Conservation (phyloP, 495 filamentous ascomycete species). For the Hypoxylon rickii region DNA sequence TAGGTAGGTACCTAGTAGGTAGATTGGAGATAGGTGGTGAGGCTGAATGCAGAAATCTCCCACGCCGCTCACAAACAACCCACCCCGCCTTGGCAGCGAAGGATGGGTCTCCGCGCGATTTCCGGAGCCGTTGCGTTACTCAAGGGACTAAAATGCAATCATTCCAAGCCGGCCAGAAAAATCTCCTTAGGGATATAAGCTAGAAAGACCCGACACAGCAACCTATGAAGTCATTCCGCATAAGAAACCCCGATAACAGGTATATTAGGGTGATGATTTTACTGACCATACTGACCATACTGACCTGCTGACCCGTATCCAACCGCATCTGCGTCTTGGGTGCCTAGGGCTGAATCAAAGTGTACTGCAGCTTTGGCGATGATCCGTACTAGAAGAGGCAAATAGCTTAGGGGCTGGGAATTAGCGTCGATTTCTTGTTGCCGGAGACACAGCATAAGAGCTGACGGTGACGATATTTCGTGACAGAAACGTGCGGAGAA, state of each 20-base stretch:
- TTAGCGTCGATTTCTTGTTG: slow-evolving; percentile 4
- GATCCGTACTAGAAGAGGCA: slow-evolving; percentile 20
- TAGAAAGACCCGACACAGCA: slow-evolving; percentile 1
- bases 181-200: slow-evolving; percentile 6
- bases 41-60: slow-evolving; percentile 27
- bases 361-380: slow-evolving; percentile 1
- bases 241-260: not conserved
- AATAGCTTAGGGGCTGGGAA: slow-evolving; percentile 10
- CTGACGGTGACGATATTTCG: slow-evolving; percentile 25
- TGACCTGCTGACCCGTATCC: slow-evolving; percentile 4
- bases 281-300: too few species aligned
- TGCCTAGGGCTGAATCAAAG: slow-evolving; percentile 13
- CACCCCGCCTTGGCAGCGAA: slow-evolving; percentile 21
- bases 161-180: not conserved
- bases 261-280: not conserved
- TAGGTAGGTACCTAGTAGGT: too few species aligned
- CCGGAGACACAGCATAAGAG: slow-evolving; percentile 14
- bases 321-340: not conserved
- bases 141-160: not conserved
- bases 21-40: slow-evolving; percentile 9
- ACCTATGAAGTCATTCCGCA: slow-evolving; percentile 28
- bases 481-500: slow-evolving; percentile 4
- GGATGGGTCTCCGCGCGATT: slow-evolving; percentile 11
- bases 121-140: slow-evolving; percentile 15
- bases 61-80: slow-evolving; percentile 9